These are phyloP conservation scores for Chaetothyriales sp. DNA, from an alignment of 2,329 filamentous ascomycete genomes.

Conservation along the genomic window DNA sequence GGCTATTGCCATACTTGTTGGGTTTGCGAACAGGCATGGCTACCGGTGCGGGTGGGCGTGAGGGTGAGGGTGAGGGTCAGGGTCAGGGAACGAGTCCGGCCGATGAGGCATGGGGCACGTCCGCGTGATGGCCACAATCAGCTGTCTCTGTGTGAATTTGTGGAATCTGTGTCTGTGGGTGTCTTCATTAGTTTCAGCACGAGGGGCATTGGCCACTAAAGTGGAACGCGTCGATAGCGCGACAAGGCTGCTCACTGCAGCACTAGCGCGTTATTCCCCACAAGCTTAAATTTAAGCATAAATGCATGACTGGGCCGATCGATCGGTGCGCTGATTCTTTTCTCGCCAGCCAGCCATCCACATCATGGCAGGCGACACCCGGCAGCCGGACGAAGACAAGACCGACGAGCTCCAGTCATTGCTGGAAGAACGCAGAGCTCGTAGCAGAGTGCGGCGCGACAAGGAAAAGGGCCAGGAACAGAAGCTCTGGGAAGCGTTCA, in stretches of 20 bases:
- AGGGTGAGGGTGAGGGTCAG: not conserved
- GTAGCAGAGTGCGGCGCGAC: not conserved
- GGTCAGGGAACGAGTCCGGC: not conserved
- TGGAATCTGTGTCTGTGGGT: not conserved
- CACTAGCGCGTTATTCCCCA: not conserved
- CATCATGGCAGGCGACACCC: slow-evolving; percentile 27
- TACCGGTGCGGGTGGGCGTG: not conserved
- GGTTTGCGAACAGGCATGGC: slow-evolving; percentile 35
- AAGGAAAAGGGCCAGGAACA: not conserved
- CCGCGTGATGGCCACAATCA: too few species aligned
- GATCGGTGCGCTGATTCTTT: not conserved
- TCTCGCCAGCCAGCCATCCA: not conserved
- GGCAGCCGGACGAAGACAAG: slow-evolving; percentile 14
- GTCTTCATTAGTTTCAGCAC: not conserved
- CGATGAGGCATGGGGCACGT: not conserved
- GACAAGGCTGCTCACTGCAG: not conserved
- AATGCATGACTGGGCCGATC: not conserved
- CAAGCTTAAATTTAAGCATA: not conserved
- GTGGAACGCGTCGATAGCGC: not conserved
- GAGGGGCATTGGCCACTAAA: not conserved
- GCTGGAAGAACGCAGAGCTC: not conserved
- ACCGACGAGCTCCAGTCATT: not conserved
- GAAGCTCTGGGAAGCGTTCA: slow-evolving; percentile 34
- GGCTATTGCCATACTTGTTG: slow-evolving; percentile 52
- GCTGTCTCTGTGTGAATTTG: not conserved